Base-by-base conservation (phyloP, 202 grass and related monocot species). In the Schoenoplectus triqueter region DNA sequence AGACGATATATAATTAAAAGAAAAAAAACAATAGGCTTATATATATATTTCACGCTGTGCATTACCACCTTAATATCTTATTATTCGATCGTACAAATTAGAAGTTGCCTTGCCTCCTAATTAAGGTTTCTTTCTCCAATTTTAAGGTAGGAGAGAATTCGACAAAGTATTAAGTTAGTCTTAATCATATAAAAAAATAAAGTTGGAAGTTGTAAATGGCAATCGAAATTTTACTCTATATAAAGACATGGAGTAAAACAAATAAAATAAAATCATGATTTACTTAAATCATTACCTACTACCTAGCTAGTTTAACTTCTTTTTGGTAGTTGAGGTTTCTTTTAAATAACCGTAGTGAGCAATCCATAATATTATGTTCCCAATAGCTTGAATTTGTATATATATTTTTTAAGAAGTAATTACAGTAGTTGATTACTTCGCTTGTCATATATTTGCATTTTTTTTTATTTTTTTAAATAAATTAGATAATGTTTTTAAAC, bases 31-130 rank as follows among this genome's bases (percentile, higher is more conserved):
- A 2, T 9, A n/a, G n/a, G n/a, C n/a, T n/a, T n/a, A n/a, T n/a
- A n/a, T n/a, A 59, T 40, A 18, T 76, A 19, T 59, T 78, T 57
- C 0, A 77, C 40, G 52, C 22, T 78, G 73, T 78, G 11, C n/a
- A n/a, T n/a, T 22, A 78, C 1, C 41, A 52, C 11, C 52, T 59
- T 9, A n/a, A 78, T n/a, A n/a, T n/a, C n/a, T n/a, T n/a, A 78
- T n/a, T n/a, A n/a, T n/a, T n/a, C n/a, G 21, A 52, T 41, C n/a
- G n/a, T n/a, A 78, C 3, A 56, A 56, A 61, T 17, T 17, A 6
- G n/a, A 18, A 72, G 5, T 69, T 45, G 10, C 66, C 13, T 69
- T n/a, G n/a, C n/a, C n/a, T n/a, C 31, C 8, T 40, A 46, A n/a
- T 69, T 69, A 40, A 56, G 49, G 44, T 39, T 22, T 13, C 6